Conservation (phyloP, 306 rosid species). For the Prinsepia uniflora region DNA sequence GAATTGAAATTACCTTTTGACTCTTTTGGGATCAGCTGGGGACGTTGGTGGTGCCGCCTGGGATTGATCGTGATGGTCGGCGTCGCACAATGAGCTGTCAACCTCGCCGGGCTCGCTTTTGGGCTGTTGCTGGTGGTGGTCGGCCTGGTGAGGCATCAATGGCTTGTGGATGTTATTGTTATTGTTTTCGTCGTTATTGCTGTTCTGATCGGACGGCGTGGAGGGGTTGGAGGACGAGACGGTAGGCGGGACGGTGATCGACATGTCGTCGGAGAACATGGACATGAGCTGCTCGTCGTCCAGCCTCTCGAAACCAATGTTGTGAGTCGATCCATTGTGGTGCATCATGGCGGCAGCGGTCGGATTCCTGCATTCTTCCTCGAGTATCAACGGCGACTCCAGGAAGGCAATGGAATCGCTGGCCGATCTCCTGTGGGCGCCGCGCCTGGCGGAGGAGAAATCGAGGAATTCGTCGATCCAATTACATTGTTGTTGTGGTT, state of each 20-base stretch:
- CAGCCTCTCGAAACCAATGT: slow-evolving; percentile 48
- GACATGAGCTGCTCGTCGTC: slow-evolving; percentile 88
- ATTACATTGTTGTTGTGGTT: slow-evolving; percentile 20
- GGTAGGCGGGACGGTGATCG: slow-evolving; percentile 34
- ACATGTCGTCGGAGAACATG: slow-evolving; percentile 71
- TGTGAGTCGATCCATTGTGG: slow-evolving; percentile 15
- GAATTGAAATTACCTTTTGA: slow-evolving; percentile 60
- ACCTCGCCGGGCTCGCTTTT: slow-evolving; percentile 69
- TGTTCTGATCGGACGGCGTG: slow-evolving; percentile 74
- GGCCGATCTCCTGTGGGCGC: slow-evolving; percentile 63
- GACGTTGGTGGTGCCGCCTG: slow-evolving; percentile 15
- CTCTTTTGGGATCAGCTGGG: slow-evolving; percentile 75
- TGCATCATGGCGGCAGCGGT: slow-evolving; percentile 16
- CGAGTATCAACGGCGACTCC: slow-evolving; percentile 43
- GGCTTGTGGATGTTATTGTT: not conserved
- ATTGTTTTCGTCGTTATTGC: slow-evolving; percentile 56
- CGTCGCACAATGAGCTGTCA: slow-evolving; percentile 44
- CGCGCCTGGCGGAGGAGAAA: slow-evolving; percentile 67
- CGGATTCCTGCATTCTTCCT: slow-evolving; percentile 23
- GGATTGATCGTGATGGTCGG: slow-evolving; percentile 27
- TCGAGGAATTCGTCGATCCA: slow-evolving; percentile 91
- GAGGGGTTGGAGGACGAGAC: slow-evolving; percentile 53
- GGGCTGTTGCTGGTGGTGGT: slow-evolving; percentile 27
- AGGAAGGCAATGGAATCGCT: slow-evolving; percentile 83
- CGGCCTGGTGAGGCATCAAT: not conserved